phyloP scores from a whole-genome alignment of 345 rosid genomes.

The Gossypium sturtianum region DNA sequence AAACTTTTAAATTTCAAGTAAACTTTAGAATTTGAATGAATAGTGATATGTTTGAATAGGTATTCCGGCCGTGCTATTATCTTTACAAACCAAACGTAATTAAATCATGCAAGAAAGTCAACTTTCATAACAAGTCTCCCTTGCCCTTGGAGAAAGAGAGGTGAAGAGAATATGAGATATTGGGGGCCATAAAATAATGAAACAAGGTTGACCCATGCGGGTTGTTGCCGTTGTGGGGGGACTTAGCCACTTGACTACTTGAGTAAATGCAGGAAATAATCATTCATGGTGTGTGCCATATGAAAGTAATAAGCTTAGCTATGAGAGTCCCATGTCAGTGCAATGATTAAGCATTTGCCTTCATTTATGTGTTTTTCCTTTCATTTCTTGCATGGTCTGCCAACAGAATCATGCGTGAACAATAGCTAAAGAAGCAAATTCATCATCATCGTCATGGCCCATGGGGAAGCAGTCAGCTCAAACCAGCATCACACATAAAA shows the following conservation, averaged over 20 bases:
- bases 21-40: too few species aligned
- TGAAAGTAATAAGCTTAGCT: slow-evolving; percentile 7
- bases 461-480: background rate
- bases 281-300: background rate
- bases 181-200: background rate
- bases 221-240: background rate
- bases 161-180: background rate
- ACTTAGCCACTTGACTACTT: slow-evolving; percentile 3
- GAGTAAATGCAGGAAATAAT: slow-evolving; percentile 7
- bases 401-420: background rate
- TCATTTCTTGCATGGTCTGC: slow-evolving; percentile 6
- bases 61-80: too few species aligned
- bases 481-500: background rate
- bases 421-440: background rate
- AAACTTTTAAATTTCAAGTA: too few species aligned
- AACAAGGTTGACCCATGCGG: too few species aligned
- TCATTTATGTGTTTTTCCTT: background rate
- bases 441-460: background rate
- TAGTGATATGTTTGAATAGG: too few species aligned
- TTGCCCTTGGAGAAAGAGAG: background rate
- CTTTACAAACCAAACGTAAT: too few species aligned
- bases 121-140: background rate
- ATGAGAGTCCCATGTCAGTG: slow-evolving; percentile 13
- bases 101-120: background rate
- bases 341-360: slow-evolving; percentile 9